Evolutionary conservation across 305 asterid species (phyloP), one percentile per base, ranked within the genome.

Genomic region (Fraxinus albicans): DNA sequence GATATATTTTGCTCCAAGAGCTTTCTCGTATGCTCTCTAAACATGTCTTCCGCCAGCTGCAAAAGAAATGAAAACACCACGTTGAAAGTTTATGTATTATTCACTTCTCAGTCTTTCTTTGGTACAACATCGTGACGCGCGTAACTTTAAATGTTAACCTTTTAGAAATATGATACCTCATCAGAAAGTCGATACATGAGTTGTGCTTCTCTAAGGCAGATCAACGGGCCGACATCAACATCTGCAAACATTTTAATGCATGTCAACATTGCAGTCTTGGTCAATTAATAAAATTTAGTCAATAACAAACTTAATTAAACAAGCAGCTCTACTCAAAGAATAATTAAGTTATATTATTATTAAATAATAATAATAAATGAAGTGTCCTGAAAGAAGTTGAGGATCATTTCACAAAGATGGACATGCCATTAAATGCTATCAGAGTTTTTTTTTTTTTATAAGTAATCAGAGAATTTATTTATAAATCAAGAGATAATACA

Each of bases 31-130:
- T 91, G 95, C 90, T 94, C 96, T 89, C 94, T 94, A 86, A 96
- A 93, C 96, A 92, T 90, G 84, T 90, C 97, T 81, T 85, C 98
- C 82, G 98, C 98, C 84, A 94, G 93, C 99, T 96, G 89, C 86
- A 89, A 76, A 82, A 55, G 77, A 53, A 53, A 82, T 73, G 60
- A 84, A 27, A 83, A 44, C 21, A 27, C 76, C 65, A 72, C 36
- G 53, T 70, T 75, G 79, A 83, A 80, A 79, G 67, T 77, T 63
- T 10, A 67, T 47, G 74, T 34, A 80, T 36, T 36, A 19, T 82
- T 65, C 72, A 50, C 77, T 73, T 67, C 81, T 77, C 21, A 72
- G 83, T 72, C 74, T 75, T 76, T 35, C 42, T 33, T 35, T 40
- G 36, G 33, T 19, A 47, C 13, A 76, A 36, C 74, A 80, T 65